Base-by-base conservation (phyloP, 2,329 filamentous ascomycete species). In the Paecilomyces fulvus region DNA sequence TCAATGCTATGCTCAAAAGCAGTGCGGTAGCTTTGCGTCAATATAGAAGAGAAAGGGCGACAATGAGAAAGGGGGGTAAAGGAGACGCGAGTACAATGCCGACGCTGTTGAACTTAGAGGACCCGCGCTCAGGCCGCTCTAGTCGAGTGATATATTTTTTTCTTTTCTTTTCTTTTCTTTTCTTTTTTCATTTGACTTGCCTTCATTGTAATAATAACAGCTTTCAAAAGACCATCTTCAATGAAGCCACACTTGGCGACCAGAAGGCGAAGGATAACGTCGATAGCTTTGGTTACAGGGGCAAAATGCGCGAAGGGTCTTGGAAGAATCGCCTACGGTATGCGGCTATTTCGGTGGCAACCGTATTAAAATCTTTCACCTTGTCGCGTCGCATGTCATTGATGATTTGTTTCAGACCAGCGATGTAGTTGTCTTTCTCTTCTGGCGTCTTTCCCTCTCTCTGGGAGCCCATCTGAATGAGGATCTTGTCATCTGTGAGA, bases 261-360 rank as follows among this genome's bases (percentile, higher is more conserved):
- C 14, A 25, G 9, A 23, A n/a, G 14, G 23, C 28, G 51, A 53
- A 43, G 43, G 43, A 52, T 56, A 55, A 51, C 17, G 31, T 50
- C 48, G 53, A 57, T 56, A 43, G 51, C 56, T 46, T 46, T 59
- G 58, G 66, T 73, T 76, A 77, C 72, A 77, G 67, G 61, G 74
- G 68, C 59, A 78, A 66, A 63, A 78, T 69, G 62, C 74, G 72
- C 55, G 75, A 73, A 53, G 71, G 67, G 63, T 78, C 75, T 65
- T 76, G 68, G 37, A 77, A 73, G 62, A 77, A 78, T 64, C 73
- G 74, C 69, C 76, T 76, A 73, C 77, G 76, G 68, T 79, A 79
- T 63, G 71, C 72, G 61, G 75, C 75, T 67, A 80, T 77, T 61
- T 77, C 76, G 56, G 68, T 65, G 53, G 77, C 77, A 64, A 80